Percentiles rank a stretch among this genome's conserved stretches.
Conservation (phyloP, 495 filamentous ascomycete genomes). For the Penicillium cosmopolitanum region DNA sequence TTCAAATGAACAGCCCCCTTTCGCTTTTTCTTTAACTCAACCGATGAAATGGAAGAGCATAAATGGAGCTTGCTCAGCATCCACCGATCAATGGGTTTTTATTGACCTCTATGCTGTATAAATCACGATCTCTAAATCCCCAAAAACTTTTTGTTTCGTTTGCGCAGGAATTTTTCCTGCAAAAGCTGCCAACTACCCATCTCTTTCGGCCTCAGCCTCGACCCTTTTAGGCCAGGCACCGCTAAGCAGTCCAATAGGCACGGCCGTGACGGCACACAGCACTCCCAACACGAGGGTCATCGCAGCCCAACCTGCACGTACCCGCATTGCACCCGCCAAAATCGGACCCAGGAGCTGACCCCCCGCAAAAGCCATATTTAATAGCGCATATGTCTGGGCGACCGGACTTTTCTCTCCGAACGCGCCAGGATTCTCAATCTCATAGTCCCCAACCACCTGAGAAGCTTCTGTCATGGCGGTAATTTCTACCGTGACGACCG, state of each 20-base stretch:
- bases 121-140: no score
- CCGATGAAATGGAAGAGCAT: no score
- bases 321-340: conserved; percentile 45
- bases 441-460: conserved; percentile 35
- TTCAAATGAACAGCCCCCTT: no score
- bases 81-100: no score
- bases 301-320: conserved; percentile 40
- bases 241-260: conserved; percentile 18
- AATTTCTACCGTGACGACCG: conserved; percentile 38
- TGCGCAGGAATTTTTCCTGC: no score
- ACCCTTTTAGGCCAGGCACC: not conserved
- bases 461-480: conserved; percentile 44
- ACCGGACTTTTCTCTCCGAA: conserved; percentile 61
- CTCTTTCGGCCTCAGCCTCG: not conserved
- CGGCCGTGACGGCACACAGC: conserved; percentile 30
- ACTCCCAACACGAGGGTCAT: conserved; percentile 45
- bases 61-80: no score
- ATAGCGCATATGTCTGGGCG: conserved; percentile 64
- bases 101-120: no score
- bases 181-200: not conserved
- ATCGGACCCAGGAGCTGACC: conserved; percentile 66
- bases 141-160: not conserved
- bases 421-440: conserved; percentile 36
- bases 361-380: conserved; percentile 61
- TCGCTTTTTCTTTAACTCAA: no score